Conservation (phyloP, 345 rosid species). For the Tarenaya hassleriana region DNA sequence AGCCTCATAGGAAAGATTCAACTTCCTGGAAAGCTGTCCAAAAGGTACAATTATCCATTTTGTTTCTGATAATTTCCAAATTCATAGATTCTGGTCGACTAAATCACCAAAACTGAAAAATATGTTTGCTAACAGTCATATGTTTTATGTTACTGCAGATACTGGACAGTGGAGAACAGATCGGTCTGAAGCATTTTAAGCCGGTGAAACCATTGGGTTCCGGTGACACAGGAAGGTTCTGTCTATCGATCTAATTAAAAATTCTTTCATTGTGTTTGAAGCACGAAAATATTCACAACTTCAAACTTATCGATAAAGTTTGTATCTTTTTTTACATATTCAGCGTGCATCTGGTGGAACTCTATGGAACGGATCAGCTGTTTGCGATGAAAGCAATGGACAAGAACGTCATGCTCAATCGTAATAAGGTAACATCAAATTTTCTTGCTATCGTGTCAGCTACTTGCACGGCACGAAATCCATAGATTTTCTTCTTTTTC, state of each 20-base stretch:
- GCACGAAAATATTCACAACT: background rate
- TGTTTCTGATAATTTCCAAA: background rate
- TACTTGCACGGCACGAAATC: slow-evolving; percentile 12
- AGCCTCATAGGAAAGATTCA: slow-evolving; percentile 83
- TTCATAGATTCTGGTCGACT: background rate
- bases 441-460: background rate
- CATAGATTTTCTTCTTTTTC: background rate
- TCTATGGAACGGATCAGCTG: slow-evolving; percentile 55
- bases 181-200: slow-evolving; percentile 72
- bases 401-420: slow-evolving; percentile 80
- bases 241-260: slow-evolving; percentile 2
- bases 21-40: slow-evolving; percentile 70
- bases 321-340: background rate
- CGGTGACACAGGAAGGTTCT: slow-evolving; percentile 96
- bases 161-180: slow-evolving; percentile 55
- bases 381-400: slow-evolving; percentile 99
- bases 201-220: slow-evolving; percentile 90
- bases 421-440: slow-evolving; percentile 57
- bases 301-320: background rate
- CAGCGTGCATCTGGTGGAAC: slow-evolving; percentile 92
- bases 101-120: background rate
- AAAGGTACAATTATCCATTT: slow-evolving; percentile 41
- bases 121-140: background rate
- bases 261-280: background rate
- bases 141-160: slow-evolving; percentile 33